Percentiles rank a stretch among this genome's conserved stretches.
These are phyloP conservation scores for Epichloe uncinata DNA, from an alignment of 2,329 filamentous ascomycete species.

Conservation along the genomic window DNA sequence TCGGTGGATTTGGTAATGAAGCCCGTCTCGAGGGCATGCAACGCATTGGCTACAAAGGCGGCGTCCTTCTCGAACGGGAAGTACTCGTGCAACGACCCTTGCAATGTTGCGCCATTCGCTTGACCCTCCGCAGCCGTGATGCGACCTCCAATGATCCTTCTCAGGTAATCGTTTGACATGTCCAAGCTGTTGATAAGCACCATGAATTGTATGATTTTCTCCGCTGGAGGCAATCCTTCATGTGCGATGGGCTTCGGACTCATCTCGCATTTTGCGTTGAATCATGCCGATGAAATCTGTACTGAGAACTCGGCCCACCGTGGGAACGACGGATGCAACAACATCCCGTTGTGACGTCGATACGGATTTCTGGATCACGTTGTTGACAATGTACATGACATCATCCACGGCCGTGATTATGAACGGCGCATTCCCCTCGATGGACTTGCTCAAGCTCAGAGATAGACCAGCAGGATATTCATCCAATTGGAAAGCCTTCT, in stretches of 20 bases:
- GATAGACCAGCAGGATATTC: conserved; percentile 72
- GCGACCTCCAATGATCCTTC: conserved; percentile 65
- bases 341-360: conserved; percentile 74
- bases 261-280: conserved; percentile 93
- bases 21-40: conserved; percentile 54
- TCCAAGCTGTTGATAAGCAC: conserved; percentile 94
- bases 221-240: conserved; percentile 74
- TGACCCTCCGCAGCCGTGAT: conserved; percentile 33
- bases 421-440: conserved; percentile 67
- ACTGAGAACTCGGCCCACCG: conserved; percentile 65
- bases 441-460: conserved; percentile 55
- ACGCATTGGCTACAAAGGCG: conserved; percentile 50
- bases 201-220: conserved; percentile 77
- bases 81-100: conserved; percentile 41
- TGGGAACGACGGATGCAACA: conserved; percentile 64
- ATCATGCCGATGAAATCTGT: conserved; percentile 94
- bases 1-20: conserved; percentile 72
- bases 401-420: conserved; percentile 95
- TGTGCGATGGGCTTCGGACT: conserved; percentile 70
- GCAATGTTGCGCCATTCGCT: conserved; percentile 20
- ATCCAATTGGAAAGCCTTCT: conserved; percentile 95
- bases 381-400: conserved; percentile 98
- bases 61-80: conserved; percentile 77
- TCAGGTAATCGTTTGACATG: conserved; percentile 79
- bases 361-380: conserved; percentile 74